Conservation (phyloP, 352 stramenopile species). For the Nothophytophthora sp. region DNA sequence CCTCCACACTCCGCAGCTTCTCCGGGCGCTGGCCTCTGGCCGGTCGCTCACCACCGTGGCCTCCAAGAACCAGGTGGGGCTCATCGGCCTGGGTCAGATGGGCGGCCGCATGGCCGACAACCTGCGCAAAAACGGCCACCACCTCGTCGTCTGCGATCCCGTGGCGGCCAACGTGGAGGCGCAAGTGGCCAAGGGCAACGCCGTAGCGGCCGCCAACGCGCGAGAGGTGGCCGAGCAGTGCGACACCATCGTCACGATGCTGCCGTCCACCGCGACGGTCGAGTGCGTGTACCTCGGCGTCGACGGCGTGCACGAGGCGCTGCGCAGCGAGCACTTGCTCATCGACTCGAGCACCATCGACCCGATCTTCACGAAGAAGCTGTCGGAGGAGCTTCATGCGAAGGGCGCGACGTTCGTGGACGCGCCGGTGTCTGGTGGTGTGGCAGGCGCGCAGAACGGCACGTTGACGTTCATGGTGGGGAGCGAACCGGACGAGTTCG, state of each 20-base stretch:
- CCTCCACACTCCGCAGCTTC: conserved; percentile 1
- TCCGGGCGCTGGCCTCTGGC: neutral
- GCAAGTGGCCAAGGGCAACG: conserved; percentile 53
- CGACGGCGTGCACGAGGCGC: conserved; percentile 69
- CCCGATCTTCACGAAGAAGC: conserved; percentile 89
- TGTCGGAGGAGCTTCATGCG: conserved; percentile 69
- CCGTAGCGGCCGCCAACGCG: conserved; percentile 49
- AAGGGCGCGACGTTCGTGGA: conserved; percentile 87
- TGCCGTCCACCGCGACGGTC: conserved; percentile 92
- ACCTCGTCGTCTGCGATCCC: conserved; percentile 83
- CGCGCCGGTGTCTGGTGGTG: conserved; percentile 96
- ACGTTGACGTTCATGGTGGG: conserved; percentile 99
- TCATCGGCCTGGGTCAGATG: conserved; percentile 96
- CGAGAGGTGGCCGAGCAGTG: conserved; percentile 79
- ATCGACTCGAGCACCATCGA: conserved; percentile 97
- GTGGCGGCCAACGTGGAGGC: conserved; percentile 47
- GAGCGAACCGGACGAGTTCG: conserved; percentile 59
- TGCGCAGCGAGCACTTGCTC: conserved; percentile 82
- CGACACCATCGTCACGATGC: conserved; percentile 94
- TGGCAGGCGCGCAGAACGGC: conserved; percentile 93
- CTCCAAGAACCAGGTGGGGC: conserved; percentile 61
- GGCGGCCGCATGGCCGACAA: conserved; percentile 93
- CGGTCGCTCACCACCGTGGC: conserved; percentile 10
- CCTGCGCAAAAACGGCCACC: conserved; percentile 78
- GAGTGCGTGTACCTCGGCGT: conserved; percentile 74